Evolutionary conservation across 2,329 filamentous ascomycete genomes (phyloP), one percentile per base, ranked within the genome.

Genomic region (Botrytis fabae): DNA sequence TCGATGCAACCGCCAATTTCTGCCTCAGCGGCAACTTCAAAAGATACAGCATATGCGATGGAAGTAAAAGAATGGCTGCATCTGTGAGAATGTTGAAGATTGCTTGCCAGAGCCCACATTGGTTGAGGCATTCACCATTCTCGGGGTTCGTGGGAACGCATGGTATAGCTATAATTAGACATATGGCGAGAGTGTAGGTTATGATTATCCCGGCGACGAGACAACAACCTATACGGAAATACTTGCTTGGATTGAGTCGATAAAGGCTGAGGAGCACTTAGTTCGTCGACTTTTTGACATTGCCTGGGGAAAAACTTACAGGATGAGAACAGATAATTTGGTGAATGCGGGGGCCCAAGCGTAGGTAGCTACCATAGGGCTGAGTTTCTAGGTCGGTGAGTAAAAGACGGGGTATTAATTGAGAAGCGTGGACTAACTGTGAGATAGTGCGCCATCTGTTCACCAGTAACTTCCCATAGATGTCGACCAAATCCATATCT

Each of bases 401-500:
- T 65, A 18, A 44, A 48, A 35, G 28, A 10, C 35, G 18, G 28
- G 5, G 42, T n/a, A 48, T 32, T 4, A 9, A n/a, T 65, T 32
- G 18, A 25, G 9, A 35, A 4, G 18, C 28, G 1, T 48, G 16
- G 28, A 65, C 62, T 65, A 25, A 65, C 62, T 8, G 42, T 48
- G 35, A 65, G 62, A 65, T 65, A 65, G 8, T 9, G 1, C 8
- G 16, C 62, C 62, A 65, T 48, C 22, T 65, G 62, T 48, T 65
- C 10, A 18, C 20, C 42, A 35, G 42, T 65, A 7, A 65, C 62
- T 65, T 65, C 62, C 62, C 62, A 65, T 32, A 65, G 42, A 48
- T 65, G 62, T 25, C 12, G 48, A 16, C 62, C 62, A 22, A 65
- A 65, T 48, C 62, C 62, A 65, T n/a, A 65, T 48, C 14, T 65